Conservation (phyloP, 2,329 filamentous ascomycete species). For the Anthostomella pinea region DNA sequence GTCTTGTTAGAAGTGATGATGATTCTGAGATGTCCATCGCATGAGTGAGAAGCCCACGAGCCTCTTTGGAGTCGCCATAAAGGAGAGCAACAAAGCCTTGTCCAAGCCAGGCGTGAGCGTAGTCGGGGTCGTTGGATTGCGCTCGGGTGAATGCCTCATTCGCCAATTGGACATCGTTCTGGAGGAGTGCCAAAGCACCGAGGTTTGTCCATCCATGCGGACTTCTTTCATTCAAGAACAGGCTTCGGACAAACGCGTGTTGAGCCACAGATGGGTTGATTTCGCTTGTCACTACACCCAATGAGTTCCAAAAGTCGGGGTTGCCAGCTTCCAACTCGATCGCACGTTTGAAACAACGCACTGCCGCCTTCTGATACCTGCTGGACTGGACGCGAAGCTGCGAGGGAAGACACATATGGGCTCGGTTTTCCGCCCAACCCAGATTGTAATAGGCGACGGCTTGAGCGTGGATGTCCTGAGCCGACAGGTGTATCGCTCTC, state of each 20-base stretch:
- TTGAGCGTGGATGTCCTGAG: slow-evolving; percentile 78
- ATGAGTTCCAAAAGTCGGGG: slow-evolving; percentile 93
- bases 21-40: slow-evolving; percentile 90
- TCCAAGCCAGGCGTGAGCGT: slow-evolving; percentile 88
- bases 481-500: slow-evolving; percentile 70
- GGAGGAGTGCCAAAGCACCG: slow-evolving; percentile 78
- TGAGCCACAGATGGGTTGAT: slow-evolving; percentile 86
- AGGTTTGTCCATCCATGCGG: slow-evolving; percentile 88
- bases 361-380: slow-evolving; percentile 73
- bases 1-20: slow-evolving; percentile 68
- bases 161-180: slow-evolving; percentile 80
- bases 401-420: slow-evolving; percentile 64
- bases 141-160: slow-evolving; percentile 87
- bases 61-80: slow-evolving; percentile 71
- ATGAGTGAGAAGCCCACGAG: slow-evolving; percentile 83
- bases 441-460: slow-evolving; percentile 97
- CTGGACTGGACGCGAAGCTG: slow-evolving; percentile 55
- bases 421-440: slow-evolving; percentile 87
- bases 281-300: slow-evolving; percentile 85
- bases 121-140: slow-evolving; percentile 92
- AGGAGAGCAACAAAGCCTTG: slow-evolving; percentile 83
- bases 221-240: slow-evolving; percentile 89
- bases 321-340: slow-evolving; percentile 96
- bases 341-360: slow-evolving; percentile 89
- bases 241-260: slow-evolving; percentile 85